Conservation (phyloP, 1,284 basidiomycete genomes). For the Porodaedalea pini region DNA sequence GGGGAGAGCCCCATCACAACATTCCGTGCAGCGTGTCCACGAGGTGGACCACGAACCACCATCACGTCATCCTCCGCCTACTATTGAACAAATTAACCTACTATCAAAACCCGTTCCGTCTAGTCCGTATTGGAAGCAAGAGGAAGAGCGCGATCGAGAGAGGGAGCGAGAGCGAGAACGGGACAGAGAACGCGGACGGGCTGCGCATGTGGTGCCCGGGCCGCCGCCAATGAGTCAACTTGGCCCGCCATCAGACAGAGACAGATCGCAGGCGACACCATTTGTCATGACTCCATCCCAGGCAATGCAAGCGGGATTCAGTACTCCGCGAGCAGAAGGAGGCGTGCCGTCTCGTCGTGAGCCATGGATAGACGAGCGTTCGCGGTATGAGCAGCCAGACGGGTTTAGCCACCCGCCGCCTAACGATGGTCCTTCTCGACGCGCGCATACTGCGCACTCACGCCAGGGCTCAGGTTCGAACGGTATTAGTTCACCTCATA, state of each 20-base stretch:
- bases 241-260: conserved; percentile 13
- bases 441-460: conserved; percentile 3
- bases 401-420: background rate
- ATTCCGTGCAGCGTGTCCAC: background rate
- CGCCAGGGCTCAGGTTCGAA: conserved; percentile 14
- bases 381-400: conserved; percentile 5
- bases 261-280: conserved; percentile 33
- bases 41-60: conserved; percentile 14
- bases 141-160: conserved; percentile 21
- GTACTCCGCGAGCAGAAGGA: conserved; percentile 25
- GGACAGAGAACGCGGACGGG: conserved; percentile 17
- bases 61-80: conserved; percentile 6
- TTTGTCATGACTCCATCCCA: conserved; percentile 50
- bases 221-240: conserved; percentile 29
- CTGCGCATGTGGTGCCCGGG: conserved; percentile 25
- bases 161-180: conserved; percentile 24
- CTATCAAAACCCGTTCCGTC: conserved; percentile 9
- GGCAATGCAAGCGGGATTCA: conserved; percentile 30
- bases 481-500: conserved; percentile 9
- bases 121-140: conserved; percentile 16
- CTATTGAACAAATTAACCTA: conserved; percentile 16
- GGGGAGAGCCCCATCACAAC: background rate
- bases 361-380: conserved; percentile 10
- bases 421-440: background rate
- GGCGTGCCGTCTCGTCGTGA: conserved; percentile 8